Conservation (phyloP, 345 rosid species). For the Luvunga scandens region DNA sequence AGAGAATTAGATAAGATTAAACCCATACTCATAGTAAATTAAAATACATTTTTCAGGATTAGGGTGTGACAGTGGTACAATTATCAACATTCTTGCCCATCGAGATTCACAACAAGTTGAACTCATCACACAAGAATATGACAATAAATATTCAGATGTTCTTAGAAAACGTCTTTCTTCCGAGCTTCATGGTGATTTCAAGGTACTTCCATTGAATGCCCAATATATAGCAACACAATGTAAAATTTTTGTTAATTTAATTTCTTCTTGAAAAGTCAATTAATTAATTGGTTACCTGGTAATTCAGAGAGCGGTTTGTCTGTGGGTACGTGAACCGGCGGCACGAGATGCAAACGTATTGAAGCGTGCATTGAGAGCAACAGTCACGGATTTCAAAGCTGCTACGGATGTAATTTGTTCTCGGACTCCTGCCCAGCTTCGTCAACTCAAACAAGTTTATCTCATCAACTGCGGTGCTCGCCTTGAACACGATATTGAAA, state of each 20-base stretch:
- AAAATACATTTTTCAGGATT: conserved; percentile 29
- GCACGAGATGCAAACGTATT: conserved; percentile 44
- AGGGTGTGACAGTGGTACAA: conserved; percentile 50
- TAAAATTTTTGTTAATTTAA: too few species aligned
- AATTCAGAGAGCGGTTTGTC: conserved; percentile 49
- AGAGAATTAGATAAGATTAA: neutral
- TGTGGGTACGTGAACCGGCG: conserved; percentile 59
- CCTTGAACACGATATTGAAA: conserved; percentile 46
- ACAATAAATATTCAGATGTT: conserved; percentile 42
- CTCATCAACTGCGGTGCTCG: conserved; percentile 24
- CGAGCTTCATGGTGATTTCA: conserved; percentile 62
- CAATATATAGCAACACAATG: too few species aligned
- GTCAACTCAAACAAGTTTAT: conserved; percentile 56
- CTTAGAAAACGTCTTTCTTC: conserved; percentile 47
- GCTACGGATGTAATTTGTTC: conserved; percentile 55
- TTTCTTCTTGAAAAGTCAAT: too few species aligned
- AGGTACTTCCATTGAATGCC: conserved; percentile 26
- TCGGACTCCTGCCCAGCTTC: conserved; percentile 47
- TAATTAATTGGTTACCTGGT: neutral
- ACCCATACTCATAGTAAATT: neutral
- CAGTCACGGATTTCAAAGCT: conserved; percentile 44
- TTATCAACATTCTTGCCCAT: conserved; percentile 51
- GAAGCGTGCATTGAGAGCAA: conserved; percentile 41
- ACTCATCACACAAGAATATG: conserved; percentile 57
- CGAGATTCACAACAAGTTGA: conserved; percentile 51